phyloP scores from a whole-genome alignment of 2,329 filamentous ascomycete genomes.

The Paraconiothyrium sp. region DNA sequence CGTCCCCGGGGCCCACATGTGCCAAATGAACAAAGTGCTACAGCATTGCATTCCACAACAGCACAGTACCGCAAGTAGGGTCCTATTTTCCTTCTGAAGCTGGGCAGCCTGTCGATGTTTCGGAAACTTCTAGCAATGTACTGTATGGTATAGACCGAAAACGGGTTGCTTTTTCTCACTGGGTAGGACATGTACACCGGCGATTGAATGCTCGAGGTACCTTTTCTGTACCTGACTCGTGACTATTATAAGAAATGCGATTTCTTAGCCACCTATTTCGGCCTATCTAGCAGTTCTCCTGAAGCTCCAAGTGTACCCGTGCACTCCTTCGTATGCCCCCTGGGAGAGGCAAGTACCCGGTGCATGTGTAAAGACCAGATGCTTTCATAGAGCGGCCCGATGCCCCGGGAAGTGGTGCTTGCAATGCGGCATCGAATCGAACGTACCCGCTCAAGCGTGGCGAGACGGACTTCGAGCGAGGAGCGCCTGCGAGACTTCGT shows the following conservation, averaged over 20 bases:
- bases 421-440: background rate
- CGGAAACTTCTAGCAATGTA: too few relatives aligned
- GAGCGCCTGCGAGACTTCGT: background rate
- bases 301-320: background rate
- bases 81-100: too few relatives aligned
- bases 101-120: too few relatives aligned
- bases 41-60: too few relatives aligned
- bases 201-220: too few relatives aligned
- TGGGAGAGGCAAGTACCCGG: background rate
- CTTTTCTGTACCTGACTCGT: too few relatives aligned
- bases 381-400: background rate
- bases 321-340: background rate
- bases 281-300: background rate
- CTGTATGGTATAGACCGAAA: too few relatives aligned
- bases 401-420: background rate
- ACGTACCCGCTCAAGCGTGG: background rate
- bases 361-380: background rate
- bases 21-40: background rate
- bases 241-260: too few relatives aligned
- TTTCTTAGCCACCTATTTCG: too few relatives aligned
- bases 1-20: slow-evolving; percentile 6
- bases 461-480: background rate
- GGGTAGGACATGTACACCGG: too few relatives aligned
- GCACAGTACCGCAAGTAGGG: too few relatives aligned
- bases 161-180: too few relatives aligned